phyloP scores from a whole-genome alignment of 192 early-diverging fungal species.

The Entomortierella beljakovae region DNA sequence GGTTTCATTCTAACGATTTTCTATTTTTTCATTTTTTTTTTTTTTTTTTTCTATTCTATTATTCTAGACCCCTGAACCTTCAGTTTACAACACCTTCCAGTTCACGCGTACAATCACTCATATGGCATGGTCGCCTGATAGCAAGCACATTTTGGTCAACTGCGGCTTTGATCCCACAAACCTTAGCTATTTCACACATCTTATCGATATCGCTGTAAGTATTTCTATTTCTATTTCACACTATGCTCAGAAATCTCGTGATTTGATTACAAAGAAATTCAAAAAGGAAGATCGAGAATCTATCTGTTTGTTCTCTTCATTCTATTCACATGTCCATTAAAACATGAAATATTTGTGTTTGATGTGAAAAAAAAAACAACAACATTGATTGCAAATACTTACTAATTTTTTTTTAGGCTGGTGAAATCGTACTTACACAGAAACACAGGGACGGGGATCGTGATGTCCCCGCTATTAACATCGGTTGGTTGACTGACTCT shows the following conservation, averaged over 20 bases:
- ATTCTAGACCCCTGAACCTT: constrained; percentile 37
- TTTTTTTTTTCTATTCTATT: constrained; percentile 4
- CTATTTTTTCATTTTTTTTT: background rate
- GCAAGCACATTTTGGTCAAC: constrained; percentile 37
- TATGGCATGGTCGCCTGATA: constrained; percentile 40
- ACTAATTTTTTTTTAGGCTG: constrained; percentile 11
- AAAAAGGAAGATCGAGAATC: background rate
- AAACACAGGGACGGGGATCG: constrained; percentile 9
- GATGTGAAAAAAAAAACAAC: background rate
- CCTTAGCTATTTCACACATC: background rate
- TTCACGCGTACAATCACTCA: constrained; percentile 32
- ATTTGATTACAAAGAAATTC: background rate
- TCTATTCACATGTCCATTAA: too few relatives aligned
- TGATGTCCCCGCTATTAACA: constrained; percentile 15
- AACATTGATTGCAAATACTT: background rate
- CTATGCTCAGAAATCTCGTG: background rate
- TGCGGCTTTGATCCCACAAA: constrained; percentile 9
- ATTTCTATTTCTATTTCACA: background rate
- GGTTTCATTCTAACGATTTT: background rate
- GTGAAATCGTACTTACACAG: constrained; percentile 21
- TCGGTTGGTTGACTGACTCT: constrained; percentile 36
- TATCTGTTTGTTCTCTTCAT: too few relatives aligned
- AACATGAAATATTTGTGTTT: background rate
- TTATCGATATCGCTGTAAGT: constrained; percentile 15
- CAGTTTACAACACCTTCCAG: constrained; percentile 20